Conservation (phyloP, 2,329 filamentous ascomycete genomes). For the Alternaria arborescens region DNA sequence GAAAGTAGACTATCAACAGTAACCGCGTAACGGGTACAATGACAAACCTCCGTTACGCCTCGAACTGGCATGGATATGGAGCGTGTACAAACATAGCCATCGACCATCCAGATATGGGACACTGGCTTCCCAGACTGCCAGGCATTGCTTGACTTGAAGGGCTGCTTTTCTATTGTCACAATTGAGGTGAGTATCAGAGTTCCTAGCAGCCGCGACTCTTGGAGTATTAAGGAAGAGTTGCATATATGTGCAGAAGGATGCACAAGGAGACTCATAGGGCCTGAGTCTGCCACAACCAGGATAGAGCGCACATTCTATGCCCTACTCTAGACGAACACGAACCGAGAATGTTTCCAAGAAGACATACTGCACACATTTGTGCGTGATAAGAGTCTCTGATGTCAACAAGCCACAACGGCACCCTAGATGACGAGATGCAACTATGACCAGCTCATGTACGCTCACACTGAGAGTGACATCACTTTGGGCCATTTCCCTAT, state of each 20-base stretch:
- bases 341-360: background rate
- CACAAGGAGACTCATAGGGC: background rate
- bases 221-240: background rate
- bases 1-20: background rate
- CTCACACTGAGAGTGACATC: constrained; percentile 11
- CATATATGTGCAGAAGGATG: background rate
- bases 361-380: background rate
- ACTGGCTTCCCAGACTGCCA: background rate
- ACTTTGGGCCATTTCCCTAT: background rate
- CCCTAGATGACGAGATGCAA: background rate
- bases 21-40: background rate
- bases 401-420: background rate
- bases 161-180: background rate
- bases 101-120: background rate
- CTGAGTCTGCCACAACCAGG: background rate
- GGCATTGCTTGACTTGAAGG: background rate
- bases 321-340: background rate
- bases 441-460: background rate
- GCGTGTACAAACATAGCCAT: background rate
- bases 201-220: background rate
- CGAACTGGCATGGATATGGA: background rate
- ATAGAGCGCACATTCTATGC: background rate
- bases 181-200: background rate
- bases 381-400: background rate
- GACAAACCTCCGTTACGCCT: background rate